Evolutionary conservation across 352 stramenopile genomes (phyloP).

Genomic region (Aphanomyces cochlioides): DNA sequence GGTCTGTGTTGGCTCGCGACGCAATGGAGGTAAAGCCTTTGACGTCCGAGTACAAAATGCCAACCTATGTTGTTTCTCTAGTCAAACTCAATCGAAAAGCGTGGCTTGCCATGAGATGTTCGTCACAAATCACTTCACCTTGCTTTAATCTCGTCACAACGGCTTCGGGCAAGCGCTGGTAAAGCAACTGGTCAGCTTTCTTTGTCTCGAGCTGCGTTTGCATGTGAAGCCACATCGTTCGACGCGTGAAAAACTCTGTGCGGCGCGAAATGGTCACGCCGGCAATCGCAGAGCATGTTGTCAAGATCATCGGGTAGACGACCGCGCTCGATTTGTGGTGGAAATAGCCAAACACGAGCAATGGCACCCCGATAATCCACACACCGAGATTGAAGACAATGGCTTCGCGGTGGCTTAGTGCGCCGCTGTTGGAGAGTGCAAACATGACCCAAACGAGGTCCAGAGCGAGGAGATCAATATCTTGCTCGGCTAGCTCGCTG

Average conservation of each 20-base stretch:
- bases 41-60: conserved; percentile 89
- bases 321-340: not conserved
- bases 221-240: conserved; percentile 81
- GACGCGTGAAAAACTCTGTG: conserved; percentile 76
- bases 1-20: conserved; percentile 64
- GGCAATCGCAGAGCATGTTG: conserved; percentile 65
- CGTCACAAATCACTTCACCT: conserved; percentile 73
- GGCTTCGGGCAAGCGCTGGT: conserved; percentile 81
- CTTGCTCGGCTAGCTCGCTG: not conserved
- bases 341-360: not conserved
- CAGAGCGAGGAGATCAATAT: conserved; percentile 43
- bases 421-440: conserved; percentile 17
- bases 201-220: conserved; percentile 77
- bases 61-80: conserved; percentile 49
- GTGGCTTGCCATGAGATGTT: conserved; percentile 42
- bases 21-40: conserved; percentile 90
- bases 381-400: conserved; percentile 9
- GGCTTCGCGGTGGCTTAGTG: not conserved
- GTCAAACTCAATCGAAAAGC: not conserved
- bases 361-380: not conserved
- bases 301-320: conserved; percentile 76
- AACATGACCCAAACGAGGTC: conserved; percentile 41
- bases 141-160: conserved; percentile 83
- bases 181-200: conserved; percentile 74
- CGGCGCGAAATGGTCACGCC: conserved; percentile 70